phyloP scores from a whole-genome alignment of 345 rosid genomes.

The Punica granatum region DNA sequence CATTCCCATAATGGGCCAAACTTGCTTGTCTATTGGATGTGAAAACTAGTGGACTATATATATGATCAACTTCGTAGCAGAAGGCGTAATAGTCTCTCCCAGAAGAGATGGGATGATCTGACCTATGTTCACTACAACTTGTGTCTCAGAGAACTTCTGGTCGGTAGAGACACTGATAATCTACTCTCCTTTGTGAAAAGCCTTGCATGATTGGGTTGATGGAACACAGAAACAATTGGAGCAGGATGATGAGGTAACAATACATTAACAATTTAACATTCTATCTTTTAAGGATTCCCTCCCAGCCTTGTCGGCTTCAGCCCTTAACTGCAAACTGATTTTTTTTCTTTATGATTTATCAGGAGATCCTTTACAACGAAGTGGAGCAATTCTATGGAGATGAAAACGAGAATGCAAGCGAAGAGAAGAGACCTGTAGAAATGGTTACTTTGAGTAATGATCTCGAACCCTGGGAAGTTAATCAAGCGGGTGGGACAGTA shows the following conservation, averaged over 20 bases:
- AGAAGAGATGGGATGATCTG: constrained; percentile 51
- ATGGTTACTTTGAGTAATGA: constrained; percentile 32
- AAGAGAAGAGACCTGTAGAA: constrained; percentile 30
- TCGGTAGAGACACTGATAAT: constrained; percentile 31
- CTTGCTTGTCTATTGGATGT: constrained; percentile 67
- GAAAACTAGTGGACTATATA: constrained; percentile 66
- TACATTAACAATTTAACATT: no score
- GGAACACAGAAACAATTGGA: constrained; percentile 30
- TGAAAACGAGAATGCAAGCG: constrained; percentile 31
- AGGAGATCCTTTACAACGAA: constrained; percentile 45
- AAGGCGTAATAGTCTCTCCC: constrained; percentile 44
- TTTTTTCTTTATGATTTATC: constrained; percentile 12
- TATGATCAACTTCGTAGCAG: constrained; percentile 50
- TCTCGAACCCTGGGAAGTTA: constrained; percentile 32
- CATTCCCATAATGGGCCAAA: constrained; percentile 77
- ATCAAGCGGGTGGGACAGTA: constrained; percentile 32
- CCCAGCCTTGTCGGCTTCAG: neutral
- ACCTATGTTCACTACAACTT: constrained; percentile 72
- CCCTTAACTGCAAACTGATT: constrained; percentile 7
- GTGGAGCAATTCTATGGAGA: constrained; percentile 37
- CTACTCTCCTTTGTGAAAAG: constrained; percentile 36
- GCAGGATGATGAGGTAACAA: constrained; percentile 61
- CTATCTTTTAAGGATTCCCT: neutral
- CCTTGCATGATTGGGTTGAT: constrained; percentile 56
- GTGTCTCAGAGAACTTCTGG: constrained; percentile 49